Evolutionary conservation across 306 rosid genomes (phyloP).

Genomic region (Dicorynia guianensis): DNA sequence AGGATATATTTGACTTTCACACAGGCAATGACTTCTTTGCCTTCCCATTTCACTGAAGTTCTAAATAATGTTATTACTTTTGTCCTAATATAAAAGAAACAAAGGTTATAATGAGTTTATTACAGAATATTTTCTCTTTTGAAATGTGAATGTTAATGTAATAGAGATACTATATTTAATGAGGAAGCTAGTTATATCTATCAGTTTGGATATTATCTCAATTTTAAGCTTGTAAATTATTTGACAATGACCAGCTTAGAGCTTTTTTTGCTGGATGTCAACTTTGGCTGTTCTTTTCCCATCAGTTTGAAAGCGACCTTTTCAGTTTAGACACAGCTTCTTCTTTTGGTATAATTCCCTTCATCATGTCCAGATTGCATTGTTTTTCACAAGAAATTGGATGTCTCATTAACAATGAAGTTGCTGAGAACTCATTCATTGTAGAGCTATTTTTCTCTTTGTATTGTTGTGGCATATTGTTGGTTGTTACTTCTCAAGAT

Average conservation of each 20-base stretch:
- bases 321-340: too few relatives aligned
- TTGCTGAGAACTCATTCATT: too few relatives aligned
- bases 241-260: too few relatives aligned
- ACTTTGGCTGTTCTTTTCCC: not conserved
- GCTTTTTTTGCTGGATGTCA: too few relatives aligned
- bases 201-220: not conserved
- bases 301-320: not conserved
- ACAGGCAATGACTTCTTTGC: conserved; percentile 59
- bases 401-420: too few relatives aligned
- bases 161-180: not conserved
- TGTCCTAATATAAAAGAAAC: conserved; percentile 7
- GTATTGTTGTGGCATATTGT: too few relatives aligned
- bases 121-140: conserved; percentile 35
- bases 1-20: conserved; percentile 80
- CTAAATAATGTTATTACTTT: conserved; percentile 12
- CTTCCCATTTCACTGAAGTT: conserved; percentile 19
- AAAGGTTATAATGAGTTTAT: conserved; percentile 17
- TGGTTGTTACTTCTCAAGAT: too few relatives aligned
- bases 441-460: too few relatives aligned
- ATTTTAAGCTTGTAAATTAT: not conserved
- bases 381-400: too few relatives aligned
- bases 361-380: too few relatives aligned
- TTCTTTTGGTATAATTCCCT: too few relatives aligned
- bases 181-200: too few relatives aligned
- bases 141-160: not conserved